These are phyloP conservation scores for Colletotrichum costaricense DNA, from an alignment of 2,329 filamentous ascomycete genomes.

Conservation along the genomic window DNA sequence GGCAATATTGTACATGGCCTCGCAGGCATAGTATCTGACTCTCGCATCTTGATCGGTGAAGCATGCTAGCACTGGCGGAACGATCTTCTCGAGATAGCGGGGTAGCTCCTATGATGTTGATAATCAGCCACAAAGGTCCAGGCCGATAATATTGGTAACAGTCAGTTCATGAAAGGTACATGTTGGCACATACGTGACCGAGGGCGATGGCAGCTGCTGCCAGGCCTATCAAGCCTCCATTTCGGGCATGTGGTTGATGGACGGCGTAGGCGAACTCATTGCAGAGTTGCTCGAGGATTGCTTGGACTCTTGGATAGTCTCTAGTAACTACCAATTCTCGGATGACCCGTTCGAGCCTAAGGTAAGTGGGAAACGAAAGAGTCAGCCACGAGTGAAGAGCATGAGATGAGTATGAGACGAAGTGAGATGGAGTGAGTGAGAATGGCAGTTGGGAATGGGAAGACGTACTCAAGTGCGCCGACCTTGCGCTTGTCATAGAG, in stretches of 20 bases:
- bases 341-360: conserved; percentile 88
- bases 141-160: background rate
- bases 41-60: conserved; percentile 98
- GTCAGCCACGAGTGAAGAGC: conserved; percentile 1
- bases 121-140: background rate
- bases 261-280: conserved; percentile 98
- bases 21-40: conserved; percentile 97
- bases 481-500: conserved; percentile 98
- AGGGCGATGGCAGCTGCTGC: conserved; percentile 96
- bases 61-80: conserved; percentile 95
- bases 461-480: conserved; percentile 90
- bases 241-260: conserved; percentile 94
- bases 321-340: conserved; percentile 82
- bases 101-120: conserved; percentile 78
- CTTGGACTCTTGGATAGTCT: conserved; percentile 84
- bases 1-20: conserved; percentile 99
- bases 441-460: background rate
- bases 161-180: background rate
- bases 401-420: background rate
- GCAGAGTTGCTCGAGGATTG: conserved; percentile 94
- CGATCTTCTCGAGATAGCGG: conserved; percentile 90
- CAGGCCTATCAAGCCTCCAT: conserved; percentile 94
- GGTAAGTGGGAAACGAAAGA: background rate
- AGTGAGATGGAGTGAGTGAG: background rate
- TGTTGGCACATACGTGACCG: conserved; percentile 75